These are phyloP conservation scores for Paramecium primaurelia DNA, from an alignment of 73 alveolate genomes.

Conservation along the genomic window DNA sequence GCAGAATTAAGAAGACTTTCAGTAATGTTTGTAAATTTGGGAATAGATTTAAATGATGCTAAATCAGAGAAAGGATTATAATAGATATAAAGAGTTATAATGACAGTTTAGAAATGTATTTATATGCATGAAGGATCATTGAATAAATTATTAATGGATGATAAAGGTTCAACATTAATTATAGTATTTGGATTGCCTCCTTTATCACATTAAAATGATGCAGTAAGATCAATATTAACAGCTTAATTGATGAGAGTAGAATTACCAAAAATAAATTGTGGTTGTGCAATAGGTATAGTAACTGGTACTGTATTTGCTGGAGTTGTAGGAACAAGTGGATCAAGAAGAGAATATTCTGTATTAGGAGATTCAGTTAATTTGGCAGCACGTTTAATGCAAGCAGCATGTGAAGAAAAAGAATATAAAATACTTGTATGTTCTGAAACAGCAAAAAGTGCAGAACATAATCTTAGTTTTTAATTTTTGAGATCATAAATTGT, in stretches of 20 bases:
- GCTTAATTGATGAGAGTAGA: constrained; percentile 84
- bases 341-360: constrained; percentile 93
- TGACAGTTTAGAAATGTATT: constrained; percentile 79
- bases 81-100: constrained; percentile 71
- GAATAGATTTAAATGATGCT: constrained; percentile 82
- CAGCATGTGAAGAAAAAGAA: constrained; percentile 55
- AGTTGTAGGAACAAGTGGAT: constrained; percentile 92
- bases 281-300: constrained; percentile 86
- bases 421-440: background rate
- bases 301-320: constrained; percentile 95
- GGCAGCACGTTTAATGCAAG: constrained; percentile 89
- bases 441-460: constrained; percentile 53
- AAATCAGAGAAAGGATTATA: constrained; percentile 82
- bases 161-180: constrained; percentile 83
- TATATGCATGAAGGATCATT: constrained; percentile 90
- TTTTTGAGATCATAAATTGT: background rate
- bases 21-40: constrained; percentile 87
- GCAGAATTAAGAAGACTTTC: constrained; percentile 91
- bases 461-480: background rate
- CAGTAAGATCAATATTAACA: constrained; percentile 86
- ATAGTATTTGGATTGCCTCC: constrained; percentile 96
- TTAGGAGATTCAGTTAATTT: constrained; percentile 94
- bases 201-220: constrained; percentile 88
- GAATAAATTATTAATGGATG: constrained; percentile 93
- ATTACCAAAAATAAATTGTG: constrained; percentile 72